A percentile compares a stretch with the other conserved stretches of the same genome.
Evolutionary conservation across 257 asterid species (phyloP).

Genomic region (Scutellaria galericulata): DNA sequence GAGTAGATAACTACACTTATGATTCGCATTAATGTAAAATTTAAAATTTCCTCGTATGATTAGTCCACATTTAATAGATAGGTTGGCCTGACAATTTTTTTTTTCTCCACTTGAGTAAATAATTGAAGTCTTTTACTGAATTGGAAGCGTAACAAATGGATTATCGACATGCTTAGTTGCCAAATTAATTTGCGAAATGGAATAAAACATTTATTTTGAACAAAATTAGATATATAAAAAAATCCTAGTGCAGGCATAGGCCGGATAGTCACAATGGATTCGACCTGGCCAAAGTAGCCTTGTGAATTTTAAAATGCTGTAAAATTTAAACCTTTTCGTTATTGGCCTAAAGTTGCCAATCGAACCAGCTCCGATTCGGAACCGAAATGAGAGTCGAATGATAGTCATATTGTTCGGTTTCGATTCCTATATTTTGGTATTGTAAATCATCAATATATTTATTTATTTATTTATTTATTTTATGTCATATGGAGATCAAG

Average conservation of each 20-base stretch:
- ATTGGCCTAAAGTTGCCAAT: background rate
- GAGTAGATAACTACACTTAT: too few relatives aligned
- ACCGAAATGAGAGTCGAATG: too few relatives aligned
- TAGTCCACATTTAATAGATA: conserved; percentile 4
- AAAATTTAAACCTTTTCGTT: background rate
- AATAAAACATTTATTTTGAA: too few relatives aligned
- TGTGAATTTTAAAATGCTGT: conserved; percentile 21
- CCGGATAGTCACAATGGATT: conserved; percentile 34
- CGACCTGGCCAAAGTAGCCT: conserved; percentile 28
- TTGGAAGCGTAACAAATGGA: conserved; percentile 4
- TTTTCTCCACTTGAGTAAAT: conserved; percentile 33
- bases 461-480: too few relatives aligned
- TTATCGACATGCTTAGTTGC: conserved; percentile 24
- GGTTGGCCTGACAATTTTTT: conserved; percentile 19
- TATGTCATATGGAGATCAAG: too few relatives aligned
- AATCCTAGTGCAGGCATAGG: conserved; percentile 38
- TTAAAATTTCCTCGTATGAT: background rate
- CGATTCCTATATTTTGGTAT: too few relatives aligned
- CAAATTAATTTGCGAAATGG: background rate
- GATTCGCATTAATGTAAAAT: background rate
- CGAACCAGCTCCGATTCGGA: too few relatives aligned
- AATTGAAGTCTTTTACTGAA: conserved; percentile 23
- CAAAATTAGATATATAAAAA: background rate
- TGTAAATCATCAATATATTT: too few relatives aligned
- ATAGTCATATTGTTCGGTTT: too few relatives aligned